Conservation (phyloP, 2,329 filamentous ascomycete genomes). For the Arachnomyces sp. region DNA sequence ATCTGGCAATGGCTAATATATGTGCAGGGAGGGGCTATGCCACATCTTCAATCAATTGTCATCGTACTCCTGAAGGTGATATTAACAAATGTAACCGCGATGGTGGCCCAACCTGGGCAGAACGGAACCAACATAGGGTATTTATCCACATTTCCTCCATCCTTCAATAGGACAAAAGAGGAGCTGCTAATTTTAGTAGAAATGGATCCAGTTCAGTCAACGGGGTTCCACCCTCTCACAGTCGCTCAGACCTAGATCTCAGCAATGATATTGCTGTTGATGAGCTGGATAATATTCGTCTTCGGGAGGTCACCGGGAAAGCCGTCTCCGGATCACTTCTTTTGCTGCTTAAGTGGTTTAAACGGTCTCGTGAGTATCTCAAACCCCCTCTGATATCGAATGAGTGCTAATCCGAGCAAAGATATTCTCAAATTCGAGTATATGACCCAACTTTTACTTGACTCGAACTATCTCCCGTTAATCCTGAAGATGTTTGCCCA, state of each 20-base stretch:
- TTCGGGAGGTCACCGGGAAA: slow-evolving; percentile 81
- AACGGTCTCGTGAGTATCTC: slow-evolving; percentile 69
- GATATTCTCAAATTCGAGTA: slow-evolving; percentile 96
- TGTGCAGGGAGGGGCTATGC: slow-evolving; percentile 61
- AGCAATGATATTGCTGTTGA: slow-evolving; percentile 46
- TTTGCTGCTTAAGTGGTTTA: slow-evolving; percentile 91
- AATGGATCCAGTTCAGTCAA: slow-evolving; percentile 21
- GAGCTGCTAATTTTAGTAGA: slow-evolving; percentile 8
- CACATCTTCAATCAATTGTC: slow-evolving; percentile 83
- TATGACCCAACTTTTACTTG: slow-evolving; percentile 81
- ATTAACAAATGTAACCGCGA: slow-evolving; percentile 77
- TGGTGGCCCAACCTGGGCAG: slow-evolving; percentile 54
- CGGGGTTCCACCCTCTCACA: slow-evolving; percentile 15
- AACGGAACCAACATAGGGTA: slow-evolving; percentile 41
- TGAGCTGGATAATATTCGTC: slow-evolving; percentile 72
- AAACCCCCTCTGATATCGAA: not conserved
- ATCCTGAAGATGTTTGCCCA: slow-evolving; percentile 90
- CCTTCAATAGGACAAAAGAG: not conserved
- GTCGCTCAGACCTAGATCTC: slow-evolving; percentile 17
- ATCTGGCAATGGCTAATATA: slow-evolving; percentile 3
- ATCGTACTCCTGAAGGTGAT: slow-evolving; percentile 89
- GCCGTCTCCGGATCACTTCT: slow-evolving; percentile 84
- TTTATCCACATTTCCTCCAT: slow-evolving; percentile 20
- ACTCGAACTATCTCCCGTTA: slow-evolving; percentile 90
- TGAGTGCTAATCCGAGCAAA: slow-evolving; percentile 27